Evolutionary conservation across 805 yeast genomes (phyloP).

Genomic region (Wickerhamomyces mucosus): DNA sequence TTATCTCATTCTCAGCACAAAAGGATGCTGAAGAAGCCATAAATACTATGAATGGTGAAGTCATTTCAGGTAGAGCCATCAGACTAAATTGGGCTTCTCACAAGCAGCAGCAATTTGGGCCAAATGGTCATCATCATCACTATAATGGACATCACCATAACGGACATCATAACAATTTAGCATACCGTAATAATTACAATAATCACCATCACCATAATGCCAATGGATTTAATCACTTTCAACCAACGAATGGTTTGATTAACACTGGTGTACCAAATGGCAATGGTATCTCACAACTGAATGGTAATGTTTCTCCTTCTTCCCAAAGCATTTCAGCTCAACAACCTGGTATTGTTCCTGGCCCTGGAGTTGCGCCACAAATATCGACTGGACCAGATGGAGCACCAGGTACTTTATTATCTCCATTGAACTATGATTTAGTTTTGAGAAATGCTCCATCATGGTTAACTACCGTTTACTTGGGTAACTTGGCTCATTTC

Average conservation of each 20-base stretch:
- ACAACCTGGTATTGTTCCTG: too few species aligned
- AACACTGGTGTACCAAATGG: too few species aligned
- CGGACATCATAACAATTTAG: slow-evolving; percentile 8
- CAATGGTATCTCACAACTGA: too few species aligned
- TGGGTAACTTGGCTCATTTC: slow-evolving; percentile 76
- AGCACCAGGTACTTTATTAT: too few species aligned
- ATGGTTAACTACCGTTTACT: slow-evolving; percentile 79
- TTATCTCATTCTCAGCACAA: slow-evolving; percentile 62
- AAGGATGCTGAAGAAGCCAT: slow-evolving; percentile 70
- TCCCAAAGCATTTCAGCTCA: too few species aligned
- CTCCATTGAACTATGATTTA: slow-evolving; percentile 55
- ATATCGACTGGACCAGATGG: too few species aligned
- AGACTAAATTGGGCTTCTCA: slow-evolving; percentile 88
- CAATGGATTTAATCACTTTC: slow-evolving; percentile 4
- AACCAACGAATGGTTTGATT: slow-evolving; percentile 4
- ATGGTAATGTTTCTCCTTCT: slow-evolving; percentile 2
- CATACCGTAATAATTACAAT: slow-evolving; percentile 9
- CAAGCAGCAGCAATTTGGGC: slow-evolving; percentile 32
- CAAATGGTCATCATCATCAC: slow-evolving; percentile 6
- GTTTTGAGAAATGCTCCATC: slow-evolving; percentile 72
- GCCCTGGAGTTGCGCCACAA: too few species aligned
- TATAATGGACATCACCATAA: slow-evolving; percentile 6
- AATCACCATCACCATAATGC: slow-evolving; percentile 5
- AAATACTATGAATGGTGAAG: slow-evolving; percentile 62
- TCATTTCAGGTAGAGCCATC: slow-evolving; percentile 64